Conservation (phyloP, 495 filamentous ascomycete species). For the Penicillium arizonense region DNA sequence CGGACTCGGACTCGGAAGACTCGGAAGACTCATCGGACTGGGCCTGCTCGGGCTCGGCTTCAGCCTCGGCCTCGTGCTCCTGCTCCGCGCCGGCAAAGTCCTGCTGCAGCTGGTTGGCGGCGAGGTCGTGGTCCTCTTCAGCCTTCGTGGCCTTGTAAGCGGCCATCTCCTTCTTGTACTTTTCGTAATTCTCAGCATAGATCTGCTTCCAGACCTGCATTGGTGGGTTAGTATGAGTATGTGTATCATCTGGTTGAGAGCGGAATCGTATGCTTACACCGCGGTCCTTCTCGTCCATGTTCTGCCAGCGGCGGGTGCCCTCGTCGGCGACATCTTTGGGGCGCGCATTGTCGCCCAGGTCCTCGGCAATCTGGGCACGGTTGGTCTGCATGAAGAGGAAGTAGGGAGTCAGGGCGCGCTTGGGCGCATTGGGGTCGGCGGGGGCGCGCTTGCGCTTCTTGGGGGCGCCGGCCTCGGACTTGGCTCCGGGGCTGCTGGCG, state of each 20-base stretch:
- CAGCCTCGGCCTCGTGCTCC: constrained; percentile 14
- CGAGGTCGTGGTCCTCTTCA: constrained; percentile 53
- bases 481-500: constrained; percentile 36
- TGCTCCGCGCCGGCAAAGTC: constrained; percentile 50
- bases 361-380: constrained; percentile 69
- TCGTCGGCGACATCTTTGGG: constrained; percentile 81
- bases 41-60: constrained; percentile 37
- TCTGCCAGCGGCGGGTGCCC: constrained; percentile 77
- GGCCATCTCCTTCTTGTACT: constrained; percentile 69
- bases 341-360: constrained; percentile 66
- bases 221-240: constrained; percentile 3
- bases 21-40: constrained; percentile 35
- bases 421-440: constrained; percentile 91
- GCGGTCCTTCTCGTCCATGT: constrained; percentile 69
- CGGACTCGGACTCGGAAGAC: constrained; percentile 44
- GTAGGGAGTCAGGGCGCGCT: constrained; percentile 89
- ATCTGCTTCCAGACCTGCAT: constrained; percentile 67
- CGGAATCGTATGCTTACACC: constrained; percentile 51
- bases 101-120: constrained; percentile 53
- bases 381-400: constrained; percentile 90
- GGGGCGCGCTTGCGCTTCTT: constrained; percentile 80
- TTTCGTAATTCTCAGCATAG: constrained; percentile 72
- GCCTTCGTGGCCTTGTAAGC: constrained; percentile 62
- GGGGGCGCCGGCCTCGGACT: constrained; percentile 59
- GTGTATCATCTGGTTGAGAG: not conserved